Conservation (phyloP, 148 eudicot genomes). For the Selenicereus undatus region DNA sequence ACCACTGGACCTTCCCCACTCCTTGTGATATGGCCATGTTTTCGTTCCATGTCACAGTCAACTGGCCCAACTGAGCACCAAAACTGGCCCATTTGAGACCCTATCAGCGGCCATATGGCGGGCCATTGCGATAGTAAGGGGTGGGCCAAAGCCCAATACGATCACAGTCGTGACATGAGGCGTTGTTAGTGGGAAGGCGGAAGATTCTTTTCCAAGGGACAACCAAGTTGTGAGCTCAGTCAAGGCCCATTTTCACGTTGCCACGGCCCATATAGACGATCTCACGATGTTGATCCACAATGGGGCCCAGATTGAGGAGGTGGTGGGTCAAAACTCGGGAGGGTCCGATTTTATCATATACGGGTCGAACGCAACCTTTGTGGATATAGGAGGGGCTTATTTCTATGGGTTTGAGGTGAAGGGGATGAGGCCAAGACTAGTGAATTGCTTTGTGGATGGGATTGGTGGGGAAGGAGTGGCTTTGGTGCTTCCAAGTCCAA, state of each 20-base stretch:
- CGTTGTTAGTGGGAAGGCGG: not conserved
- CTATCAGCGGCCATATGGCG: slow-evolving; percentile 58
- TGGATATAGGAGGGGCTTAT: slow-evolving; percentile 40
- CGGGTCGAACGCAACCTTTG: slow-evolving; percentile 75
- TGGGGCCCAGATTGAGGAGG: slow-evolving; percentile 33
- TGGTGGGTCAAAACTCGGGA: slow-evolving; percentile 37
- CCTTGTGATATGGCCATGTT: slow-evolving; percentile 43
- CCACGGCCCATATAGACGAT: slow-evolving; percentile 27
- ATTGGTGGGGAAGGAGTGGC: slow-evolving; percentile 70
- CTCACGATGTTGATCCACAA: slow-evolving; percentile 35
- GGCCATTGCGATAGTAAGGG: slow-evolving; percentile 43
- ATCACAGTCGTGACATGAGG: slow-evolving; percentile 46
- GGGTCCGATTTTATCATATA: slow-evolving; percentile 49
- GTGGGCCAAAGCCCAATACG: slow-evolving; percentile 34
- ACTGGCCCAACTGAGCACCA: slow-evolving; percentile 31
- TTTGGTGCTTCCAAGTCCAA: slow-evolving; percentile 47
- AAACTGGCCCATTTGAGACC: slow-evolving; percentile 36
- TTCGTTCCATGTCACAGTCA: slow-evolving; percentile 40
- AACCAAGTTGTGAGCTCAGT: slow-evolving; percentile 43
- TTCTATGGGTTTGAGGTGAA: slow-evolving; percentile 45
- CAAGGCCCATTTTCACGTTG: slow-evolving; percentile 29
- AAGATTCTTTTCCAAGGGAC: slow-evolving; percentile 24
- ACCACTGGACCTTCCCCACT: slow-evolving; percentile 43
- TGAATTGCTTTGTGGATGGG: slow-evolving; percentile 43
- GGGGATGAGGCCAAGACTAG: slow-evolving; percentile 47